Evolutionary conservation across 306 rosid genomes (phyloP), one percentile per base, ranked within the genome.

Genomic region (Rosa persica): DNA sequence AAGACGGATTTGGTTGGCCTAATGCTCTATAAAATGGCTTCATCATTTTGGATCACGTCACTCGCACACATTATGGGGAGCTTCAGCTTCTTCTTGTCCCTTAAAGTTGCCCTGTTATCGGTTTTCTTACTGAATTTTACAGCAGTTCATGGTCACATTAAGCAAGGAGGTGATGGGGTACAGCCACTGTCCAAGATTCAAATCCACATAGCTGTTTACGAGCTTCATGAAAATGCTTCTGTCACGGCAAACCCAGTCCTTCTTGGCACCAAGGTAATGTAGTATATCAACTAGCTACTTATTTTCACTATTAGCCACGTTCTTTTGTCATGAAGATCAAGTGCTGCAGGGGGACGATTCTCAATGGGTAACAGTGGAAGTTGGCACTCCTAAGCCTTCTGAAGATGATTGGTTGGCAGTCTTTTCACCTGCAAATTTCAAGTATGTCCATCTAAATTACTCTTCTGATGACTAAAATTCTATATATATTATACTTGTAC

Each of bases 121-220:
- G 23, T 77, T 42, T 70, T 47, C 13, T 13, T 67, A 10, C 39
- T 57, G 44, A 61, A 55, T 16, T 30, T 58, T 3, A 8, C 60
- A 8, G 43, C 12, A 36, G 79, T 67, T 73, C 74, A 55, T 46
- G 30, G 46, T 73, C 3, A 43, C 11, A 25, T 40, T 12, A 69
- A 6, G 46, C 39, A 66, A 16, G 65, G 71, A 0, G 76, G 81
- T 47, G 87, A 84, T 38, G 84, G 77, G 16, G 69, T 80, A 17
- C 87, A 84, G 58, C 82, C 87, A 4, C 80, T 80, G 51, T 84
- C 87, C 72, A 73, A 81, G 66, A 84, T 84, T 68, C 76, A 67
- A 54, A 74, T 80, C 42, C 81, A 84, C 64, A 77, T 80, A 49
- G 80, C 77, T 13, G 54, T 79, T 47, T 75, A 55, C 10, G 80